phyloP scores from a whole-genome alignment of 495 filamentous ascomycete genomes.

The Penicillium argentinense region DNA sequence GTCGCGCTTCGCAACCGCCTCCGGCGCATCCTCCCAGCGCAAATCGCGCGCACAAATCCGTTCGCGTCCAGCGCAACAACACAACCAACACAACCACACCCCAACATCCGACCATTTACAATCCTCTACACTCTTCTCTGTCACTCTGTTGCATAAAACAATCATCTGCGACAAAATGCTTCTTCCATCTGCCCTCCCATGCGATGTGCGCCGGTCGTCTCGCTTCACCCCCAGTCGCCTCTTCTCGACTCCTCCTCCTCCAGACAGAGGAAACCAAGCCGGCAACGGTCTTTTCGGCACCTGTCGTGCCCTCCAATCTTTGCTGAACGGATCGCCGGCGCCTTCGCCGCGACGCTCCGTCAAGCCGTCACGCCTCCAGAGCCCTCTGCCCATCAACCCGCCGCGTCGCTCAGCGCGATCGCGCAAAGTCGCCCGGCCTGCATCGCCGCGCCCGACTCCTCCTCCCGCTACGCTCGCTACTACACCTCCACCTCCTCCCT shows the following conservation, averaged over 20 bases:
- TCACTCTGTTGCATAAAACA: conserved; percentile 2
- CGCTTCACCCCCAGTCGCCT: conserved; percentile 59
- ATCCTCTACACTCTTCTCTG: conserved; percentile 1
- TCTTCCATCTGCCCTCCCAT: conserved; percentile 68
- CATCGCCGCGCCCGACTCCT: conserved; percentile 38
- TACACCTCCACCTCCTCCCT: conserved; percentile 38
- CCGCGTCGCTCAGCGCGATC: conserved; percentile 50
- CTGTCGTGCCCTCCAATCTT: conserved; percentile 70
- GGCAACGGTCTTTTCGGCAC: conserved; percentile 63
- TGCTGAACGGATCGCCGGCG: conserved; percentile 51
- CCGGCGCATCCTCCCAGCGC: conserved; percentile 39
- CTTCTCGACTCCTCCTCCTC: conserved; percentile 61
- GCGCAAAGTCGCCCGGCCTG: conserved; percentile 34
- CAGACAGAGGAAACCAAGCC: conserved; percentile 49
- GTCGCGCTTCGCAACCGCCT: conserved; percentile 27
- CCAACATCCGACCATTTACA: no score
- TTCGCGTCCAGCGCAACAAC: conserved; percentile 7
- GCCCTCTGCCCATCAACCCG: conserved; percentile 49
- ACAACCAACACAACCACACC: conserved; percentile 7
- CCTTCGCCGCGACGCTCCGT: conserved; percentile 36
- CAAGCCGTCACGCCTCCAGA: conserved; percentile 47
- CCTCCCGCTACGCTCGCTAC: conserved; percentile 20
- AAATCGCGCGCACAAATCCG: conserved; percentile 23
- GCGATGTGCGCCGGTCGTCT: conserved; percentile 61
- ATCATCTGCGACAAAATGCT: conserved; percentile 52